Base-by-base conservation (phyloP, 108 stramenopile species). In the Nitzschia putrida region DNA sequence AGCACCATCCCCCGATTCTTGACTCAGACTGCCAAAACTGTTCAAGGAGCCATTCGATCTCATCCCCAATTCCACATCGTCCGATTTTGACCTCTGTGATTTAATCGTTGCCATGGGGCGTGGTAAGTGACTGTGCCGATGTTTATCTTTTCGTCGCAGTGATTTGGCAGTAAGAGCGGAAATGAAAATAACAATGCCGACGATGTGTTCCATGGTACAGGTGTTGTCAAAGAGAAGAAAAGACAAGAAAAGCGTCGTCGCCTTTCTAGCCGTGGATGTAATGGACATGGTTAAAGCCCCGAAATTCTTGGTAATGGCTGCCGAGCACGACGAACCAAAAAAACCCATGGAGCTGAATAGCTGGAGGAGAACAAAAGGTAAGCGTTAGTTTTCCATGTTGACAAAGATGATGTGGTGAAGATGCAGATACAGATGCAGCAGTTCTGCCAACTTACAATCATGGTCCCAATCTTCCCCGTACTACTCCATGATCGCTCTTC, bases 301-400 rank as follows among this genome's bases (percentile, higher is more conserved):
- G 70, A 93, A 96, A 20, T 92, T 74, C 71, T 96, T 96, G 18
- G 95, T 93, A 53, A 96, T 96, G 47, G 92, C 92, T 14, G 92
- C 95, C 11, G 87, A 85, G 57, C 89, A 93, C 23, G 83, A 85
- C n/a, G 74, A 78, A 8, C 89, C 88, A 55, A 96, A 82, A 64
- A 92, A 96, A 11, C 95, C 95, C 79, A 89, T 89, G 49, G 80
- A 76, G 0, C 83, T 78, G 60, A 95, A 93, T 13, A 93, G 21
- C 61, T 63, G 44, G 14, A 25, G 54, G 38, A 40, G 38, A 42
- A 13, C 57, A 34, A 59, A 16, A 16, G 38, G 37, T 3, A 39
- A 39, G 12, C 57, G 57, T 39, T 3, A 39, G 26, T 37, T 8
- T 34, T 34, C n/a, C 44, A 44, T 44, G 44, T 44, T 44, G 44